Conservation (phyloP, 2,329 filamentous ascomycete species). For the Neopestalotiopsis sp. region DNA sequence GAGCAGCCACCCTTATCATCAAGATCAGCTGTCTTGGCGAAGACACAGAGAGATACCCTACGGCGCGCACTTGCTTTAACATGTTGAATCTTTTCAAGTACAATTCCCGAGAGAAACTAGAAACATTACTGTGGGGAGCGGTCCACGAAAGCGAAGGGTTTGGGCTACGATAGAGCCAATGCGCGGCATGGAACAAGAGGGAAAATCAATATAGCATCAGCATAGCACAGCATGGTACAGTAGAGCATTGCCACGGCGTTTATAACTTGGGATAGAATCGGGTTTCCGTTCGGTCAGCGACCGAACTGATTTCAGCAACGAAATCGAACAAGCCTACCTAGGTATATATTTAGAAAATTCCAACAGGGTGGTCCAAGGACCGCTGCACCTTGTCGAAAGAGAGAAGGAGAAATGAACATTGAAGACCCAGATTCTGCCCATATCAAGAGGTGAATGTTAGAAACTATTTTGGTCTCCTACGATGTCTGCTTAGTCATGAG, state of each 20-base stretch:
- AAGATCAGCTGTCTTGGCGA: conserved; percentile 77
- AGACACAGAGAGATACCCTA: conserved; percentile 76
- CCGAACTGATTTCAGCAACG: not conserved
- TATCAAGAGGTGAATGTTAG: not conserved
- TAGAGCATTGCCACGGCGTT: conserved; percentile 6
- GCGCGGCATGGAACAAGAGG: not conserved
- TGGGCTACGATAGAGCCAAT: conserved; percentile 69
- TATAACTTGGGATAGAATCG: not conserved
- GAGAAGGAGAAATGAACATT: not conserved
- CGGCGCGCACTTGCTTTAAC: conserved; percentile 92
- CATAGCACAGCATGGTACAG: conserved; percentile 1
- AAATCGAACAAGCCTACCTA: not conserved
- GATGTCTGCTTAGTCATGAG: not conserved
- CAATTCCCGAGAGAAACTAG: conserved; percentile 66
- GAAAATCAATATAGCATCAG: no score
- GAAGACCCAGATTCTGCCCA: not conserved
- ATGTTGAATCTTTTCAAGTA: conserved; percentile 80
- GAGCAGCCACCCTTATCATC: conserved; percentile 77
- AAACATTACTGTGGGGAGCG: conserved; percentile 79
- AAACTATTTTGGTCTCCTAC: not conserved
- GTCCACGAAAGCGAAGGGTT: conserved; percentile 93
- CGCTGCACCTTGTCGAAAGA: not conserved
- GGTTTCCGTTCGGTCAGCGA: not conserved
- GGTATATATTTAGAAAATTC: not conserved
- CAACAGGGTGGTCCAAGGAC: not conserved